These are phyloP conservation scores for Vinca major DNA, from an alignment of 305 asterid species.

Conservation along the genomic window DNA sequence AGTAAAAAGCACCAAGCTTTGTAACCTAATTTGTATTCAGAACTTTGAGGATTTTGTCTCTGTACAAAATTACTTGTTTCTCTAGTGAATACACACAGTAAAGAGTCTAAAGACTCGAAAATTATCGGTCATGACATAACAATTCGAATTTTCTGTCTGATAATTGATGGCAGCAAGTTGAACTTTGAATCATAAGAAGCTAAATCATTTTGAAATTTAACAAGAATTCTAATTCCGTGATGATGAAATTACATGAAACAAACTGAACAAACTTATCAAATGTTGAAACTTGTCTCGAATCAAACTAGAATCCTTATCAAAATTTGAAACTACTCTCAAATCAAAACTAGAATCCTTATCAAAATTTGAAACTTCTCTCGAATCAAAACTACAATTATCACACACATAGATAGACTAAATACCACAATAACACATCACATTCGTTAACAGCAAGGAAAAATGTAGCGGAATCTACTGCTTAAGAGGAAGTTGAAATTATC, in stretches of 20 bases:
- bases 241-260: background rate
- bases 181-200: background rate
- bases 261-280: background rate
- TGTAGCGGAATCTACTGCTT: background rate
- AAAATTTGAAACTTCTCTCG: too few species aligned
- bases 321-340: background rate
- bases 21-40: background rate
- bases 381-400: too few species aligned
- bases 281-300: background rate
- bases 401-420: background rate
- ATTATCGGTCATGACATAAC: background rate
- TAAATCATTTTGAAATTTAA: background rate
- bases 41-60: background rate
- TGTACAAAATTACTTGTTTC: background rate
- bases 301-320: background rate
- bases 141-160: background rate
- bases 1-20: background rate
- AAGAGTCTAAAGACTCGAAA: background rate
- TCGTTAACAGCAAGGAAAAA: too few species aligned
- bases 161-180: background rate
- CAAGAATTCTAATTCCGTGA: background rate
- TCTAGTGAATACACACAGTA: background rate
- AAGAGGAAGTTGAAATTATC: background rate
- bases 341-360: background rate
- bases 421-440: background rate